Conservation (phyloP, 352 stramenopile species). For the Phytophthora citrophthora region DNA sequence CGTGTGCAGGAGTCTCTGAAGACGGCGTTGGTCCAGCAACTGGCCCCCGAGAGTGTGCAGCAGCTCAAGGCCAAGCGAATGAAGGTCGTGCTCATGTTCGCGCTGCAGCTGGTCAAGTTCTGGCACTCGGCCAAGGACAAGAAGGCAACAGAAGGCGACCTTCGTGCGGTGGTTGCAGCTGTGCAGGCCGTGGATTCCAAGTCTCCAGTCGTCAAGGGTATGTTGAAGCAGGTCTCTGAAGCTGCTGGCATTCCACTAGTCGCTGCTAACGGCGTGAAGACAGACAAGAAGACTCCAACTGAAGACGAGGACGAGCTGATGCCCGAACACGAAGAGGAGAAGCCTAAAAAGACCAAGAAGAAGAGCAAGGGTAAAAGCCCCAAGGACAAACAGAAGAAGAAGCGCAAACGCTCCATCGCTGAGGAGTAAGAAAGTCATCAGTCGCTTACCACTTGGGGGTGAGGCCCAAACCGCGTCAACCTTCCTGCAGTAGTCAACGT, state of each 20-base stretch:
- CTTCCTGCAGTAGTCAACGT: neutral
- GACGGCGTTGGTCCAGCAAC: constrained; percentile 49
- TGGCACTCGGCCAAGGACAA: constrained; percentile 39
- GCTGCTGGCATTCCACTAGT: constrained; percentile 45
- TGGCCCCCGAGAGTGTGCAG: constrained; percentile 45
- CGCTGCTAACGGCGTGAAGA: constrained; percentile 17
- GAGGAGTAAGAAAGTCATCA: constrained; percentile 36
- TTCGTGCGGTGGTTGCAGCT: constrained; percentile 49
- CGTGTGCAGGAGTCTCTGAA: constrained; percentile 41
- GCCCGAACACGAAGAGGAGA: constrained; percentile 31
- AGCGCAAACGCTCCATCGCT: constrained; percentile 54
- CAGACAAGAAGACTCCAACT: constrained; percentile 33
- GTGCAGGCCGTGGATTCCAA: constrained; percentile 56
- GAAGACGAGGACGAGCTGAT: constrained; percentile 35
- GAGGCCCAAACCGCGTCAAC: constrained; percentile 1
- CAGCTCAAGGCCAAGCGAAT: constrained; percentile 81
- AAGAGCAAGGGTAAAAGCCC: constrained; percentile 59
- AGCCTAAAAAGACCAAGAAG: constrained; percentile 24
- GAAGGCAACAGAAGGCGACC: constrained; percentile 26
- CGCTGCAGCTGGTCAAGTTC: constrained; percentile 72
- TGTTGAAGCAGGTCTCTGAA: constrained; percentile 70
- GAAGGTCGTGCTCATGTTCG: constrained; percentile 72
- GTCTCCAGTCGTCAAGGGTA: constrained; percentile 75
- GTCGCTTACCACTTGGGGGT: constrained; percentile 22
- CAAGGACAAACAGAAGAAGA: constrained; percentile 55